phyloP scores from a whole-genome alignment of 2,329 filamentous ascomycete species.

The Mollisia scopiformis region DNA sequence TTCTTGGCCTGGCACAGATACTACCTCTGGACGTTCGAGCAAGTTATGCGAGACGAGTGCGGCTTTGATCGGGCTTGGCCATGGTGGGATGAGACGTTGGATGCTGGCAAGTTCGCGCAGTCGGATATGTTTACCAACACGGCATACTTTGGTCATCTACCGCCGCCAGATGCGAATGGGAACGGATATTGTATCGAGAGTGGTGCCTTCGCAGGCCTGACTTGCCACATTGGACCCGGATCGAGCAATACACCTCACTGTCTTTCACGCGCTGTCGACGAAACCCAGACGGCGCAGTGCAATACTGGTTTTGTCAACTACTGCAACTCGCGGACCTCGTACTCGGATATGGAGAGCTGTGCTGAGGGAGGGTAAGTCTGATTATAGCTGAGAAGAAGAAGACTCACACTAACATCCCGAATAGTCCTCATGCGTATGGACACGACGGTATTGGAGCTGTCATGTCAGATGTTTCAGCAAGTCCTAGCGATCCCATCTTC shows the following conservation, averaged over 20 bases:
- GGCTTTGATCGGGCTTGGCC: conserved; percentile 14
- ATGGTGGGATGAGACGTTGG: conserved; percentile 19
- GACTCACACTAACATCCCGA: background rate
- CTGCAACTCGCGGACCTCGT: conserved; percentile 14
- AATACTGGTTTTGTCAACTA: conserved; percentile 12
- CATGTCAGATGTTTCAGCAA: conserved; percentile 17
- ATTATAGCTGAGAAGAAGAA: background rate
- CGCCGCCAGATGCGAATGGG: conserved; percentile 6
- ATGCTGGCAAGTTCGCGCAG: conserved; percentile 14
- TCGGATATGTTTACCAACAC: conserved; percentile 13
- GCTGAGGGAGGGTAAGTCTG: conserved; percentile 14
- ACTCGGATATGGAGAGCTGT: conserved; percentile 15
- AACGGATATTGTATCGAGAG: conserved; percentile 12
- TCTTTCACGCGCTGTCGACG: conserved; percentile 8
- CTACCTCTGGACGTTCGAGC: conserved; percentile 18
- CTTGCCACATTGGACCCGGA: conserved; percentile 18
- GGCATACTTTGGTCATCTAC: conserved; percentile 12
- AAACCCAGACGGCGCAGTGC: conserved; percentile 14
- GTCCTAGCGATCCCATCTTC: conserved; percentile 15
- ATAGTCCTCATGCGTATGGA: conserved; percentile 17
- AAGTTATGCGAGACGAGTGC: conserved; percentile 13
- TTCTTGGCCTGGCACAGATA: conserved; percentile 20
- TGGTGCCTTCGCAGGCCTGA: conserved; percentile 19
- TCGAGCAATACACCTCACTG: conserved; percentile 12
- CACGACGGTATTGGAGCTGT: conserved; percentile 20